These are phyloP conservation scores for Murraya koenigii DNA, from an alignment of 345 rosid species.

Conservation along the genomic window DNA sequence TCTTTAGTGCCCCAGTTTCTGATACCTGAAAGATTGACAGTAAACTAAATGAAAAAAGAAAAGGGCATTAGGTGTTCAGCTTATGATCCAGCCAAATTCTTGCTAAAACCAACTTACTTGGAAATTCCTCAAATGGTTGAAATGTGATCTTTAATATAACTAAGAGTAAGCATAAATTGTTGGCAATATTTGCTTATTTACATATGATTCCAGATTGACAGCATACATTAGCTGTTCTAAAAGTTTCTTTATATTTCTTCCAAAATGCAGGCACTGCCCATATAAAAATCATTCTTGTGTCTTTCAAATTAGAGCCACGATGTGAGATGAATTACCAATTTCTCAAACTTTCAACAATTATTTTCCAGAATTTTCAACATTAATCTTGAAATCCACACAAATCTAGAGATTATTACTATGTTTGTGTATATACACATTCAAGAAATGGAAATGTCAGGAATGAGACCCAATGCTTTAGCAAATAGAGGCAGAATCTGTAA, in stretches of 20 bases:
- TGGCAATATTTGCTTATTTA: neutral
- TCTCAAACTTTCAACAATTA: neutral
- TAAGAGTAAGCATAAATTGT: neutral
- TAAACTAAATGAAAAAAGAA: neutral
- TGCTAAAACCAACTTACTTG: neutral
- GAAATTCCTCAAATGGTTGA: neutral
- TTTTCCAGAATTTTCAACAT: neutral
- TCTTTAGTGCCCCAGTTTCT: slow-evolving; percentile 62
- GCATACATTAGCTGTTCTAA: neutral
- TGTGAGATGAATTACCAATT: neutral
- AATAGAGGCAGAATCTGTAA: neutral
- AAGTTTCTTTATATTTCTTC: neutral
- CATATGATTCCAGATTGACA: neutral
- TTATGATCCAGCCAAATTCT: neutral
- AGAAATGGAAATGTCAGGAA: neutral
- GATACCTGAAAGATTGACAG: slow-evolving; percentile 39
- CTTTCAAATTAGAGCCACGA: neutral
- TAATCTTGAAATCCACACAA: neutral
- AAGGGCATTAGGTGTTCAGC: neutral
- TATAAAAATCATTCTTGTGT: neutral
- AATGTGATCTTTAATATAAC: neutral
- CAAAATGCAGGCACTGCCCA: neutral
- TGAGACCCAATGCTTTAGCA: neutral
- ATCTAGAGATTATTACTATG: neutral
- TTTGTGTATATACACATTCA: neutral